phyloP scores from a whole-genome alignment of 2,329 filamentous ascomycete species.

The Delphinella strobiligena region DNA sequence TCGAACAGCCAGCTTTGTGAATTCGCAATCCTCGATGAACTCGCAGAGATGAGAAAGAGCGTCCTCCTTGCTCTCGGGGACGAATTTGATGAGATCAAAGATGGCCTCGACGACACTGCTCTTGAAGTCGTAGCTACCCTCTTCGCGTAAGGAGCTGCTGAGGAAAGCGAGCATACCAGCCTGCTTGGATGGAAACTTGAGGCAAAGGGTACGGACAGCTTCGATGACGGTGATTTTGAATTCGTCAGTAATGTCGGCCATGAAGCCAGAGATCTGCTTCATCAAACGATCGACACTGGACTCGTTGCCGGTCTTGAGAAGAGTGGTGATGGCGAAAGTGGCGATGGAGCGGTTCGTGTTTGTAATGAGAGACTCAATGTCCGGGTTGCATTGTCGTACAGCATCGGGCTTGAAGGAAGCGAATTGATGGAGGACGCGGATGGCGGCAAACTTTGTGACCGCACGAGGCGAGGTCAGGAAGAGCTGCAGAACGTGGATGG shows the following conservation, averaged over 20 bases:
- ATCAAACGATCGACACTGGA: slow-evolving; percentile 92
- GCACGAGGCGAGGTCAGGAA: slow-evolving; percentile 93
- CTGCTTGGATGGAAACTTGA: slow-evolving; percentile 98
- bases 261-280: slow-evolving; percentile 97
- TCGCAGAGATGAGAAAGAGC: slow-evolving; percentile 93
- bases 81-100: slow-evolving; percentile 98
- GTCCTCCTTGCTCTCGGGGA: slow-evolving; percentile 71
- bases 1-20: slow-evolving; percentile 91
- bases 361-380: slow-evolving; percentile 92
- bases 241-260: slow-evolving; percentile 98
- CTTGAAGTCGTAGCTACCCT: slow-evolving; percentile 98
- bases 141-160: slow-evolving; percentile 89
- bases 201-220: slow-evolving; percentile 86
- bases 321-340: slow-evolving; percentile 94
- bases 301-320: slow-evolving; percentile 97
- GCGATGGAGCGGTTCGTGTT: slow-evolving; percentile 96
- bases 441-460: slow-evolving; percentile 94
- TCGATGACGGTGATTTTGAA: slow-evolving; percentile 99
- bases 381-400: slow-evolving; percentile 87
- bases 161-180: slow-evolving; percentile 96
- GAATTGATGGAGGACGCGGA: slow-evolving; percentile 91
- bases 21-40: slow-evolving; percentile 99
- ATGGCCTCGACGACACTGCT: slow-evolving; percentile 95
- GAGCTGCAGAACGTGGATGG: slow-evolving; percentile 87
- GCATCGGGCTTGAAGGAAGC: slow-evolving; percentile 91